Evolutionary conservation across 257 asterid genomes (phyloP), one percentile per base, ranked within the genome.

Genomic region (Gentiana straminea): DNA sequence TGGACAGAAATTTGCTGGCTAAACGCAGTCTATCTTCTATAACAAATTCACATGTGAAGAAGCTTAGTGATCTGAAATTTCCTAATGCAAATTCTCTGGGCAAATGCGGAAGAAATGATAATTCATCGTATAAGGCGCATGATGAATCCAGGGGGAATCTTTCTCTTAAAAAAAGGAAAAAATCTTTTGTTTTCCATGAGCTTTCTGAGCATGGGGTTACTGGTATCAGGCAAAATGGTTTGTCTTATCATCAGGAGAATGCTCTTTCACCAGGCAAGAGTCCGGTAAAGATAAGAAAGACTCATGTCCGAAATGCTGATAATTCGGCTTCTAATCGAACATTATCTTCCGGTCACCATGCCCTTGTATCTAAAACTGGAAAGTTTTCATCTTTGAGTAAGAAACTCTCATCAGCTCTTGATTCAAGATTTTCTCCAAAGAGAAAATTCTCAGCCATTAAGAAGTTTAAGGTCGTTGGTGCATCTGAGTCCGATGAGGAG

Each of bases 351-450:
- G 45, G 50, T 62, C 60, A 65, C 24, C 80, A 48, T 66, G 74
- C 68, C 41, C 52, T 68, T 56, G 49, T 71, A 48, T 62, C 86
- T 39, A 69, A 68, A 58, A 58, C 70, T 34, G 79, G 66, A 72
- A 86, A 60, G 63, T 74, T 75, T 58, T 66, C 86, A 13, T 77
- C 94, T 57, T 69, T 70, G 78, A 67, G 74, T 69, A 84, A 81
- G 54, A 74, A 71, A 34, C 68, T 69, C 54, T 60, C 75, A 55
- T 71, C 84, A 66, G 69, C 50, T 62, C 60, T 66, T 7, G 73
- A 67, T 61, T 60, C 69, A 13, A 75, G 64, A 62, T 68, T 62
- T 64, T 67, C 57, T 58, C 69, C 60, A 38, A 75, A 72, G 68
- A 68, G 74, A 62, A 83, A 66, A 72, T 45, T 52, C 55, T 32